Evolutionary conservation across 768 basidiomycete species (phyloP).

Genomic region (Kwoniella sp.): DNA sequence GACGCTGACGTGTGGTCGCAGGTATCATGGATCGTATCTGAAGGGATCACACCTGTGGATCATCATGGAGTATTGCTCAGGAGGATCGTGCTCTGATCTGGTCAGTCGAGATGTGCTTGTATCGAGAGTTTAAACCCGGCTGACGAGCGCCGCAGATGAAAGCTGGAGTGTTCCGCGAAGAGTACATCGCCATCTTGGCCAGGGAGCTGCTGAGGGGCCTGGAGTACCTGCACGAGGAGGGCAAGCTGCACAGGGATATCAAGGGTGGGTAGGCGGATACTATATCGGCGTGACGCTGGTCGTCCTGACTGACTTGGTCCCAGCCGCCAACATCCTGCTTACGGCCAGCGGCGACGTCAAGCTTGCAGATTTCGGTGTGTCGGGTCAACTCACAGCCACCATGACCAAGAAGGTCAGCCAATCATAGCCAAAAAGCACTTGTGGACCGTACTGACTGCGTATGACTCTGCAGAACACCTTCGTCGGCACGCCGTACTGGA

Average conservation of each 20-base stretch:
- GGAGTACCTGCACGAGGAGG: conserved; percentile 91
- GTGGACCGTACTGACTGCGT: conserved; percentile 59
- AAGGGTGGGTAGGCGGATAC: conserved; percentile 64
- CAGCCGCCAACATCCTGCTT: conserved; percentile 31
- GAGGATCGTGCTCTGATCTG: conserved; percentile 94
- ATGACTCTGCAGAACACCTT: conserved; percentile 94
- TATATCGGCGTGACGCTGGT: not conserved
- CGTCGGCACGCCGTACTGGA: conserved; percentile 98
- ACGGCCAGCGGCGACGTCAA: conserved; percentile 60
- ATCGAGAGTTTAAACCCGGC: too few relatives aligned
- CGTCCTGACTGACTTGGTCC: not conserved
- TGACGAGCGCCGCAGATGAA: too few relatives aligned
- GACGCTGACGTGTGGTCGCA: conserved; percentile 30
- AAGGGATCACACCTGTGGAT: conserved; percentile 98
- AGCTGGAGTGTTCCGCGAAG: conserved; percentile 93
- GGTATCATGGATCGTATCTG: conserved; percentile 93
- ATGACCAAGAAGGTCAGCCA: conserved; percentile 51
- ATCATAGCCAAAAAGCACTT: not conserved
- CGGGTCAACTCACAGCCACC: conserved; percentile 71
- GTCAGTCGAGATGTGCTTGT: conserved; percentile 59
- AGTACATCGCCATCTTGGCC: conserved; percentile 96
- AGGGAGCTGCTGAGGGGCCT: conserved; percentile 86
- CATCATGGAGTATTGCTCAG: conserved; percentile 95
- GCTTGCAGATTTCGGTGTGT: conserved; percentile 97
- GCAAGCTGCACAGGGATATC: conserved; percentile 98